A percentile compares a stretch with the other conserved stretches of the same genome.
Evolutionary conservation across 306 rosid species (phyloP).

Genomic region (Rosa lucieae): DNA sequence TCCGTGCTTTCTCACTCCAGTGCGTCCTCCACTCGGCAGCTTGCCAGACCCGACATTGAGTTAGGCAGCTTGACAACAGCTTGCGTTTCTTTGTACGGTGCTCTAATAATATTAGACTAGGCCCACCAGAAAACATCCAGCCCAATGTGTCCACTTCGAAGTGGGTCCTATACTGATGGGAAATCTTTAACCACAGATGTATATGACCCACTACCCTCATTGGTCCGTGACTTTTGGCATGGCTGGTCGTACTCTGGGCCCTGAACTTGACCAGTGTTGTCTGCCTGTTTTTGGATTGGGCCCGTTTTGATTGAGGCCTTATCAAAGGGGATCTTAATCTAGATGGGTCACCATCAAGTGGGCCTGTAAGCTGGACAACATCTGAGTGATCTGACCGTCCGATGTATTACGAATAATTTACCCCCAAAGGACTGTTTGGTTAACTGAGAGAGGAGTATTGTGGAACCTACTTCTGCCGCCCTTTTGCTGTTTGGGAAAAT

Average conservation of each 20-base stretch:
- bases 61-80: slow-evolving; percentile 42
- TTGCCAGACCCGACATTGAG: slow-evolving; percentile 38
- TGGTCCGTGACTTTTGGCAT: slow-evolving; percentile 27
- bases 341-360: slow-evolving; percentile 21
- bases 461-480: slow-evolving; percentile 2
- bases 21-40: slow-evolving; percentile 16
- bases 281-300: slow-evolving; percentile 28
- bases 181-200: slow-evolving; percentile 29
- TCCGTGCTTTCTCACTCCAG: slow-evolving; percentile 19
- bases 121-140: slow-evolving; percentile 33
- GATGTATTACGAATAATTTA: slow-evolving; percentile 1
- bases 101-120: slow-evolving; percentile 25
- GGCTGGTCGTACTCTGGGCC: slow-evolving; percentile 49
- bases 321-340: slow-evolving; percentile 11
- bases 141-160: slow-evolving; percentile 6
- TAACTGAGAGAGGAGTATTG: background rate
- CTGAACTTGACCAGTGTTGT: slow-evolving; percentile 24
- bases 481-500: slow-evolving; percentile 11
- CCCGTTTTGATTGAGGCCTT: slow-evolving; percentile 32
- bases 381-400: slow-evolving; percentile 18
- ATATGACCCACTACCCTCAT: slow-evolving; percentile 22
- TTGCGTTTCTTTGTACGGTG: slow-evolving; percentile 34
- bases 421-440: slow-evolving; percentile 5
- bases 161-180: slow-evolving; percentile 24
- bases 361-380: slow-evolving; percentile 8